A percentile compares a stretch with the other conserved stretches of the same genome.
These are phyloP conservation scores for Neurospora sp. DNA, from an alignment of 495 filamentous ascomycete genomes.

Conservation along the genomic window DNA sequence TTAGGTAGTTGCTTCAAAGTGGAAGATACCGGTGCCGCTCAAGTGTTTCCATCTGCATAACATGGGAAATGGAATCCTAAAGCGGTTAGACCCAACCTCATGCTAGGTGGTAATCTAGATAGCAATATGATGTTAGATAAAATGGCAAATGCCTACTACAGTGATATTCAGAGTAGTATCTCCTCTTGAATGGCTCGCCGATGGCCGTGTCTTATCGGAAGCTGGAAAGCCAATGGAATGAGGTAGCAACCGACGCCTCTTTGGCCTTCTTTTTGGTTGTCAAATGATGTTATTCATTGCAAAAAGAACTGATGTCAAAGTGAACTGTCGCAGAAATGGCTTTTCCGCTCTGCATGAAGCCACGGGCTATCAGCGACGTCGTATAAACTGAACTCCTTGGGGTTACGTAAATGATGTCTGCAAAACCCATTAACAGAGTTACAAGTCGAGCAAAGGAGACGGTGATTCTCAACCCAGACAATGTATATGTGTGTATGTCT, in stretches of 20 bases:
- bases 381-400: not conserved
- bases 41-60: not conserved
- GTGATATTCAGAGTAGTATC: slow-evolving; percentile 1
- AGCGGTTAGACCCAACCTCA: not conserved
- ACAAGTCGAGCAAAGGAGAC: not conserved
- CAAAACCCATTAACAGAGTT: not conserved
- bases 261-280: not conserved
- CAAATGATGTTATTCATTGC: not conserved
- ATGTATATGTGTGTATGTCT: not conserved
- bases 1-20: not conserved
- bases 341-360: not conserved
- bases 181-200: not conserved
- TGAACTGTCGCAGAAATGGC: not conserved
- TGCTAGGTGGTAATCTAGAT: not conserved
- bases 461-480: not conserved
- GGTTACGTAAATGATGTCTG: not conserved
- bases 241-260: slow-evolving; percentile 2
- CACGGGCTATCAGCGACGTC: not conserved
- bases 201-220: slow-evolving; percentile 10
- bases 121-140: not conserved
- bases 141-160: not conserved
- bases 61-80: not conserved
- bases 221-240: slow-evolving; percentile 11
- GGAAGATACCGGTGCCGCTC: not conserved
- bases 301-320: not conserved